phyloP scores from a whole-genome alignment of 352 stramenopile genomes.

The Pythium phragmiticola region DNA sequence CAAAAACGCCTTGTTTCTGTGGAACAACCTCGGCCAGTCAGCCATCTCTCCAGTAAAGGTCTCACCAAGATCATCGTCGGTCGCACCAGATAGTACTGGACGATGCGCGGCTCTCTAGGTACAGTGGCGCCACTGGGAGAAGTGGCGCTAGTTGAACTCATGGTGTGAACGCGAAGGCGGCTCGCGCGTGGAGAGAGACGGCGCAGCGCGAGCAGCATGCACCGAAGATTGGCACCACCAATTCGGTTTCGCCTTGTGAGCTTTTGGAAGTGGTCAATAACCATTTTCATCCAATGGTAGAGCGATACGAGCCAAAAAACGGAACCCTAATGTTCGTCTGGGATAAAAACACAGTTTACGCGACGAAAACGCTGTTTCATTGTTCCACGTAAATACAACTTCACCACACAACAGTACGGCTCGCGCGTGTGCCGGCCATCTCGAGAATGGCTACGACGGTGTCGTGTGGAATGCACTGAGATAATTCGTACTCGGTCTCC shows the following conservation, averaged over 20 bases:
- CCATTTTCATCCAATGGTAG: background rate
- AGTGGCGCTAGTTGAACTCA: background rate
- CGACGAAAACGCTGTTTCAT: too few relatives aligned
- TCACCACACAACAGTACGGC: background rate
- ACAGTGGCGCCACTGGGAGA: background rate
- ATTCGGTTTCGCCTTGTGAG: background rate
- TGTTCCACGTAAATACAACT: too few relatives aligned
- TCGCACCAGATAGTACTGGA: constrained; percentile 70
- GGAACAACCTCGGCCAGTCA: background rate
- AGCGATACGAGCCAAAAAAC: too few relatives aligned
- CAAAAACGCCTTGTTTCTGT: constrained; percentile 65
- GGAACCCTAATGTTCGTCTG: too few relatives aligned
- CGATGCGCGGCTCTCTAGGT: constrained; percentile 30
- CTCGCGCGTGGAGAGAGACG: constrained; percentile 2
- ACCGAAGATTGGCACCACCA: background rate
- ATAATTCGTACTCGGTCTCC: background rate
- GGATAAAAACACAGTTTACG: too few relatives aligned
- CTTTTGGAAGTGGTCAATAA: background rate
- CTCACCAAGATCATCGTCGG: background rate
- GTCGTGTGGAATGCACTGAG: background rate
- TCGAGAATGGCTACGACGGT: background rate
- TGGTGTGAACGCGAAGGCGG: background rate
- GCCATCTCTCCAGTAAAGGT: background rate
- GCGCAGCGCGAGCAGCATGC: constrained; percentile 1
- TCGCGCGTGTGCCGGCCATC: background rate